phyloP scores from a whole-genome alignment of 306 rosid species.

The Casuarina cunninghamiana region DNA sequence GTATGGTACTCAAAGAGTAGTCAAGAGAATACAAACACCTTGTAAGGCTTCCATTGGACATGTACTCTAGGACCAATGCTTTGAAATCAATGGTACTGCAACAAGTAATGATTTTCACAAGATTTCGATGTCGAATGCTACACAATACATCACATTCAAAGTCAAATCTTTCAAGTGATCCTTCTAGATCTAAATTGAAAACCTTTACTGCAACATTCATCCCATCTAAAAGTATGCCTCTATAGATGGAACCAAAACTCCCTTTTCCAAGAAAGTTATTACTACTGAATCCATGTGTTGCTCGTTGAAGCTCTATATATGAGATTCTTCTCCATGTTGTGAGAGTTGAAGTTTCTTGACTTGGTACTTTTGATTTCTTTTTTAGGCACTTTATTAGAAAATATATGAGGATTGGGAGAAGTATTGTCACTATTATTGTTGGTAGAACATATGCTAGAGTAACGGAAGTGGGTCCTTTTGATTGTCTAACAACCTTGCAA shows the following conservation, averaged over 20 bases:
- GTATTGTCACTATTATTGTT: background rate
- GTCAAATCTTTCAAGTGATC: background rate
- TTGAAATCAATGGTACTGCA: background rate
- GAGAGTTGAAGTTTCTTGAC: background rate
- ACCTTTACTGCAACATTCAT: constrained; percentile 8
- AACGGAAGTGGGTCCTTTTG: background rate
- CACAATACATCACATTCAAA: background rate
- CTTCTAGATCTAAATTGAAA: background rate
- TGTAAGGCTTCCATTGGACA: constrained; percentile 11
- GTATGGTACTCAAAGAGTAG: background rate
- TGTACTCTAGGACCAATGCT: constrained; percentile 11
- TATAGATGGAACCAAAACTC: background rate
- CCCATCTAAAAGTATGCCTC: background rate
- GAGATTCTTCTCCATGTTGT: constrained; percentile 20
- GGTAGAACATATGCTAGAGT: background rate
- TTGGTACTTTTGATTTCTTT: background rate
- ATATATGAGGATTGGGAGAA: background rate
- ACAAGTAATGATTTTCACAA: background rate
- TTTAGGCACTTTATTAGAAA: background rate
- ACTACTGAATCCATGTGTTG: constrained; percentile 18
- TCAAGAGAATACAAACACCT: background rate
- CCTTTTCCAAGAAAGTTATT: background rate
- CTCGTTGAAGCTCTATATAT: constrained; percentile 12
- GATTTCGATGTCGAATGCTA: constrained; percentile 5
- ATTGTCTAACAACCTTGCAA: constrained; percentile 3